Conservation (phyloP, 768 basidiomycete species). For the Pleurotus salmoneostramineus region DNA sequence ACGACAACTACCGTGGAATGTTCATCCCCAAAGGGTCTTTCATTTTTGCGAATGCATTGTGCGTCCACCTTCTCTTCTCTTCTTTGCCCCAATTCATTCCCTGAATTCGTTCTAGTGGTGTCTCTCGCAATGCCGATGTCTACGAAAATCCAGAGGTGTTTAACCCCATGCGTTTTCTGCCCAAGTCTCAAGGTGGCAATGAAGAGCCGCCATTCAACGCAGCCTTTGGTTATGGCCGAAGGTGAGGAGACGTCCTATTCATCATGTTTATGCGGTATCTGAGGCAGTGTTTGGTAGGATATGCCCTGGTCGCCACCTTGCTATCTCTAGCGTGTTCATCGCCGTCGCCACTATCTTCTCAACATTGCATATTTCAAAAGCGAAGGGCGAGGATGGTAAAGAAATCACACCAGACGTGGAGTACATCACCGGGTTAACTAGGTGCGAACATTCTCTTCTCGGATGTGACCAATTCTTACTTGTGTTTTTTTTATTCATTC, state of each 20-base stretch:
- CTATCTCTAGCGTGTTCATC: constrained; percentile 41
- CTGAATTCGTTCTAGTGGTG: constrained; percentile 12
- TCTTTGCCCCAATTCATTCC: not conserved
- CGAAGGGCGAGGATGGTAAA: constrained; percentile 33
- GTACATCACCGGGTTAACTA: constrained; percentile 39
- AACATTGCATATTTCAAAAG: constrained; percentile 38
- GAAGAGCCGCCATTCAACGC: constrained; percentile 41
- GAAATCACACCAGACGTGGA: constrained; percentile 33
- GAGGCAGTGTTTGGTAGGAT: constrained; percentile 11
- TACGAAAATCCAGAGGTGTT: constrained; percentile 41
- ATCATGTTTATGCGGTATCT: constrained; percentile 1
- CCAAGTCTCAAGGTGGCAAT: constrained; percentile 20
- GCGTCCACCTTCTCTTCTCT: not conserved
- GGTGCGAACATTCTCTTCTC: constrained; percentile 25
- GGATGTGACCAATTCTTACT: not conserved
- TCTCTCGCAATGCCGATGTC: constrained; percentile 20
- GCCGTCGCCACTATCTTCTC: constrained; percentile 40
- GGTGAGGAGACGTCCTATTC: constrained; percentile 24
- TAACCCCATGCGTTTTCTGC: constrained; percentile 44
- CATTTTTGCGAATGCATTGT: constrained; percentile 30
- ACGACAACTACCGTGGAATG: constrained; percentile 43
- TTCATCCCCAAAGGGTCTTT: constrained; percentile 42
- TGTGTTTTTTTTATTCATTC: not conserved
- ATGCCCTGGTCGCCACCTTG: constrained; percentile 54
- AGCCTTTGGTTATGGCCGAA: constrained; percentile 55